A percentile compares a stretch with the other conserved stretches of the same genome.
Evolutionary conservation across 768 basidiomycete species (phyloP).

Genomic region (Lactifluus hygrophoroides): DNA sequence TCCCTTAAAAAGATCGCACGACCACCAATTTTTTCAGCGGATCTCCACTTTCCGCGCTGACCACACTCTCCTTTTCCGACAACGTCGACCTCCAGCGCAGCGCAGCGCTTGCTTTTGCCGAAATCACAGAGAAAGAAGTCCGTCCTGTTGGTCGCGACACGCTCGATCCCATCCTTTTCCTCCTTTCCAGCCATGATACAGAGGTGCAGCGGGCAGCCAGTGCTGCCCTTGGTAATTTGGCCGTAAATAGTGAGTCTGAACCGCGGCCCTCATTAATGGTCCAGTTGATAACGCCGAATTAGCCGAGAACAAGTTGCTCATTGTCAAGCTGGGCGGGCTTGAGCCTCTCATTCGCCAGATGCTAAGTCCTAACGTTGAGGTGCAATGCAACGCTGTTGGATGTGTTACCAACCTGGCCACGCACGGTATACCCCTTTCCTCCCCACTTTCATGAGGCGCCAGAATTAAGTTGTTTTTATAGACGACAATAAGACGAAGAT

Average conservation of each 20-base stretch:
- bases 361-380: conserved; percentile 97
- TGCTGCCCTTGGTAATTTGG: conserved; percentile 94
- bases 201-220: conserved; percentile 98
- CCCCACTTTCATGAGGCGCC: background rate
- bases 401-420: conserved; percentile 99
- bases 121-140: conserved; percentile 99
- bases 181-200: conserved; percentile 94
- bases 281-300: conserved; percentile 8
- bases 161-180: conserved; percentile 94
- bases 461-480: conserved; percentile 27
- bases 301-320: conserved; percentile 99
- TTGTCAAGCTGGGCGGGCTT: conserved; percentile 94
- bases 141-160: conserved; percentile 94
- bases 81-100: conserved; percentile 98
- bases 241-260: conserved; percentile 81
- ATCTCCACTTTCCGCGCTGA: conserved; percentile 83
- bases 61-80: conserved; percentile 96
- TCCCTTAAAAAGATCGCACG: conserved; percentile 65
- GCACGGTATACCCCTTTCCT: conserved; percentile 56
- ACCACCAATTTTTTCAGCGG: conserved; percentile 99
- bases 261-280: background rate
- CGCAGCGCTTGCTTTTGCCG: conserved; percentile 95
- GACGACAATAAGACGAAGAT: conserved; percentile 99
- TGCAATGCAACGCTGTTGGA: conserved; percentile 98
- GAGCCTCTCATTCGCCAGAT: conserved; percentile 98